Evolutionary conservation across 129 eudicot species (phyloP), one percentile per base, ranked within the genome.

Genomic region (Pseudognaphalium luteoalbum): DNA sequence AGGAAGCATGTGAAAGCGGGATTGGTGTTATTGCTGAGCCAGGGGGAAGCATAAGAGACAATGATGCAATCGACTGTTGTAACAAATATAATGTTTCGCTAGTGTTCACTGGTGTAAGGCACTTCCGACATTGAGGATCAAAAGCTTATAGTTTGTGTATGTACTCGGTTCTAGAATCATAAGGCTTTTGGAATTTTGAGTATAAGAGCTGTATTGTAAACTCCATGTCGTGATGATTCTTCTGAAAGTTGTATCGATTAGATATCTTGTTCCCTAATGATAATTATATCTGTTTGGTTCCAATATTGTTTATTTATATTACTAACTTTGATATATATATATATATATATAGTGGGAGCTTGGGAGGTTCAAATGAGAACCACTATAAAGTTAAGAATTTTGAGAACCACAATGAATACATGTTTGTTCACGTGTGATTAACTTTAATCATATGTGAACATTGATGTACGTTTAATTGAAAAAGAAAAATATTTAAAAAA

Each of bases 1-100:
- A 94, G 78, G 98, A 91, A 82, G 98, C 98, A 42, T 94, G 98
- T 73, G 41, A 91, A 76, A 94, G 90, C 41, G 97, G 98, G 63
- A 71, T 94, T 25, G 82, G 91, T 70, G 90, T 91, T 39, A 94
- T 94, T 35, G 97, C 96, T 41, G 98, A 94, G 71, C 98, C 97
- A 0, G 97, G 98, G 39, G 98, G 98, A 2, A 87, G 96, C 84
- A 91, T 87, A 39, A 91, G 96, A 76, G 98, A 94, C 17, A 80
- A 59, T 32, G 98, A 94, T 78, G 97, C 96, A 4, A 58, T 94
- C 2, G 97, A 91, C 32, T 94, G 98, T 42, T 94, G 97, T 64
- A 87, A 94, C 82, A 91, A 91, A 68, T 91, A 91, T 71, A 91
- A 90, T 21, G 98, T 91, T 50, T 86, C 96, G 1, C 96, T 94